Percentiles rank a stretch among this genome's conserved stretches.
Evolutionary conservation across 306 rosid genomes (phyloP).

Genomic region (Gastrolobium bilobum): DNA sequence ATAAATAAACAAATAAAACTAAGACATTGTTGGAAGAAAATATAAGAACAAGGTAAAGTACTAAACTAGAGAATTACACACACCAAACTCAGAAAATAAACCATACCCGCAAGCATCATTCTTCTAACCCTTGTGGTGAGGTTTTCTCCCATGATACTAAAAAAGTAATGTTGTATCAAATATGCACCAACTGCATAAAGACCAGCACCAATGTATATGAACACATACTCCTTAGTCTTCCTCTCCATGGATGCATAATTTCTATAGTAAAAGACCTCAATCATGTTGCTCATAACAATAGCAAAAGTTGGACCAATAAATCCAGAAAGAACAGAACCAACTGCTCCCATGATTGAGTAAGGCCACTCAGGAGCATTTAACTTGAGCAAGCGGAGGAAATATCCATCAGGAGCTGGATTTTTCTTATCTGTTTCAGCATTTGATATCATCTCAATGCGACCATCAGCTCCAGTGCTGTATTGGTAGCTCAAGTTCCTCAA

Average conservation of each 20-base stretch:
- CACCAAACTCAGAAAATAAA: neutral
- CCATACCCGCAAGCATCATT: conserved; percentile 98
- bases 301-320: conserved; percentile 98
- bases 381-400: conserved; percentile 81
- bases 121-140: conserved; percentile 99
- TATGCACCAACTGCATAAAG: conserved; percentile 94
- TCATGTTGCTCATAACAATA: conserved; percentile 98
- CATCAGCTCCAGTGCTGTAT: conserved; percentile 96
- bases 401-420: conserved; percentile 89
- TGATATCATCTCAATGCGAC: conserved; percentile 96
- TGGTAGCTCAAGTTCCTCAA: conserved; percentile 90
- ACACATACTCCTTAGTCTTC: conserved; percentile 93
- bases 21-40: neutral
- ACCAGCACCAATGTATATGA: conserved; percentile 94
- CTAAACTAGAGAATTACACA: neutral
- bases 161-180: conserved; percentile 97
- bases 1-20: too few species aligned
- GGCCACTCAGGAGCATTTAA: conserved; percentile 99
- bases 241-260: conserved; percentile 89
- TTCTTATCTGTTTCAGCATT: conserved; percentile 91
- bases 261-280: conserved; percentile 88
- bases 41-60: too few species aligned
- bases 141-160: conserved; percentile 98
- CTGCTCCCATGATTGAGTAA: conserved; percentile 95
- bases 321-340: conserved; percentile 93